A percentile compares a stretch with the other conserved stretches of the same genome.
phyloP scores from a whole-genome alignment of 2,329 filamentous ascomycete genomes.

The Hypomyces perniciosus region DNA sequence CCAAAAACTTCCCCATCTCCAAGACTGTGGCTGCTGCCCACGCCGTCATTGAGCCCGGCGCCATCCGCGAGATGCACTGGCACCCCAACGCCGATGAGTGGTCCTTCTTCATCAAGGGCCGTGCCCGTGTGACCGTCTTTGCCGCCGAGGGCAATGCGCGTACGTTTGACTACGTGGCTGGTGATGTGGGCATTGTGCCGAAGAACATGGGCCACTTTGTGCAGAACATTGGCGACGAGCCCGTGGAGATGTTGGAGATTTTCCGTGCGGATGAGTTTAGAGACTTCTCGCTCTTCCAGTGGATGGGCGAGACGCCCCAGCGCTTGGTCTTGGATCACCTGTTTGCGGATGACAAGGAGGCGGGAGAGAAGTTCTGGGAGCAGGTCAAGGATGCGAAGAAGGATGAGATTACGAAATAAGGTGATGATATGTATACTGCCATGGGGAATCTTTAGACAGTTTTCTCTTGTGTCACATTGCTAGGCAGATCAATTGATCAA shows the following conservation, averaged over 20 bases:
- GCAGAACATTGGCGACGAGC: slow-evolving; percentile 73
- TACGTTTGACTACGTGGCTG: slow-evolving; percentile 70
- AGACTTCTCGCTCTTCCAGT: slow-evolving; percentile 69
- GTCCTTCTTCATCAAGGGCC: slow-evolving; percentile 71
- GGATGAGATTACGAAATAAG: slow-evolving; percentile 41
- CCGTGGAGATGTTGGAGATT: slow-evolving; percentile 69
- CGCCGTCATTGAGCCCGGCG: slow-evolving; percentile 64
- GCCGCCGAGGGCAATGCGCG: slow-evolving; percentile 61
- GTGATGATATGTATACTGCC: neutral
- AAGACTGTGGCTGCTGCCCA: slow-evolving; percentile 68
- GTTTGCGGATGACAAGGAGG: slow-evolving; percentile 56
- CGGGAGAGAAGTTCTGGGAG: slow-evolving; percentile 56
- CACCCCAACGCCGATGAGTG: slow-evolving; percentile 74
- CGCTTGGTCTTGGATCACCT: slow-evolving; percentile 60
- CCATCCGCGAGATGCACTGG: slow-evolving; percentile 77
- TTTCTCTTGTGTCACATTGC: too few species aligned
- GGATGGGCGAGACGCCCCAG: slow-evolving; percentile 67
- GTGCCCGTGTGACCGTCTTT: slow-evolving; percentile 69
- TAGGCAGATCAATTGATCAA: too few species aligned
- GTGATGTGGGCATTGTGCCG: slow-evolving; percentile 73
- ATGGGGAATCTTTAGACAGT: neutral
- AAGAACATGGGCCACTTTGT: slow-evolving; percentile 76
- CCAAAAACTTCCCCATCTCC: slow-evolving; percentile 68
- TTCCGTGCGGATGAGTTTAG: slow-evolving; percentile 66
- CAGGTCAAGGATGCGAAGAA: slow-evolving; percentile 57